Evolutionary conservation across 768 basidiomycete genomes (phyloP).

Genomic region (Calocybe cyanea): DNA sequence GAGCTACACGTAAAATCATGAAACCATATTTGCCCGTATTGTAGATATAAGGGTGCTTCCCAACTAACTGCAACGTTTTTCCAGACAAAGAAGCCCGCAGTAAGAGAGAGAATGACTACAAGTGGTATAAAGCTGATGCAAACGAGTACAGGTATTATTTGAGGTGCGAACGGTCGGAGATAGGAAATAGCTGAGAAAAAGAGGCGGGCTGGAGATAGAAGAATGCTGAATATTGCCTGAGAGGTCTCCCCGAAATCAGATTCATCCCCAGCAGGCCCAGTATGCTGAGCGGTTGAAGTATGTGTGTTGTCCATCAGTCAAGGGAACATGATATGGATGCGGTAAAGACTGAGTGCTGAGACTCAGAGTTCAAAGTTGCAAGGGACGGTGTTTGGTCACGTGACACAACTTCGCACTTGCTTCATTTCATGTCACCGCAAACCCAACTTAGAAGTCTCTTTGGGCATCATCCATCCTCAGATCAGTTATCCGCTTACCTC

Average conservation of each 20-base stretch:
- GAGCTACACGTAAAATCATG: neutral
- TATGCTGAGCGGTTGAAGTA: constrained; percentile 14
- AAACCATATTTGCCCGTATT: constrained; percentile 61
- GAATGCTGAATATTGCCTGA: constrained; percentile 12
- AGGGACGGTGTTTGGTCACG: too few relatives aligned
- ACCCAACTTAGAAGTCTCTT: constrained; percentile 44
- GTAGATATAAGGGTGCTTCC: constrained; percentile 64
- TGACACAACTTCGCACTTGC: too few relatives aligned
- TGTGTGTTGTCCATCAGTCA: constrained; percentile 16
- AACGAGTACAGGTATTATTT: constrained; percentile 62
- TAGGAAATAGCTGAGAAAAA: constrained; percentile 23
- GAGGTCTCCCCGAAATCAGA: constrained; percentile 2
- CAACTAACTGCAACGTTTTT: constrained; percentile 65
- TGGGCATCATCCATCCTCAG: constrained; percentile 48
- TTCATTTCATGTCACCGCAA: too few relatives aligned
- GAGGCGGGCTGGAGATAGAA: constrained; percentile 9
- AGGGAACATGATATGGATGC: too few relatives aligned
- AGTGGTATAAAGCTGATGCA: constrained; percentile 62
- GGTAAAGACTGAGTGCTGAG: too few relatives aligned
- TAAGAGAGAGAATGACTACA: constrained; percentile 52
- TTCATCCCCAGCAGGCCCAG: neutral
- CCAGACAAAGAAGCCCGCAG: constrained; percentile 76
- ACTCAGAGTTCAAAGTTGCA: too few relatives aligned
- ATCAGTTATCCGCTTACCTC: constrained; percentile 40
- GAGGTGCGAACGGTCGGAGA: constrained; percentile 53